A percentile compares a stretch with the other conserved stretches of the same genome.
Evolutionary conservation across 495 filamentous ascomycete genomes (phyloP).

Genomic region (Astrothelium macrocarpum): DNA sequence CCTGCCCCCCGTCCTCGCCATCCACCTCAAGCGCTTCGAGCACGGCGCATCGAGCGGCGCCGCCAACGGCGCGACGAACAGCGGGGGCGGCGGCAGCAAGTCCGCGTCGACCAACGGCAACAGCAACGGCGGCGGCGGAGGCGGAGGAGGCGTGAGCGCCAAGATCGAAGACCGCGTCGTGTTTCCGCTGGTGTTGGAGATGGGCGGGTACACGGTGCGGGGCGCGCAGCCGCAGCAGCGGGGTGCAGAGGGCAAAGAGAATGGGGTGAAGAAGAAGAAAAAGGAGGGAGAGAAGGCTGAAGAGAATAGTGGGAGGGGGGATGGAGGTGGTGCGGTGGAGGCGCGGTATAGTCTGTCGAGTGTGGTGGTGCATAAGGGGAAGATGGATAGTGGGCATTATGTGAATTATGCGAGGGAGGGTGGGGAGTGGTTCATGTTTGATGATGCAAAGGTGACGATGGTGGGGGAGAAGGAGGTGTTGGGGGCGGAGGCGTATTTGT

Average conservation of each 20-base stretch:
- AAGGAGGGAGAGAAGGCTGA: neutral
- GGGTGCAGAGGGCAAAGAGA: slow-evolving; percentile 4
- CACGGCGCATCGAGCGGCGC: neutral
- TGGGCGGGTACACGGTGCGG: slow-evolving; percentile 74
- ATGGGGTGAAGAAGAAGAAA: neutral
- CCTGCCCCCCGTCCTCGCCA: slow-evolving; percentile 76
- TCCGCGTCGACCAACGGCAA: neutral
- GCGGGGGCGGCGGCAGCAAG: slow-evolving; percentile 1
- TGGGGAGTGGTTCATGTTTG: slow-evolving; percentile 84
- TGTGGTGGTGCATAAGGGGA: slow-evolving; percentile 78
- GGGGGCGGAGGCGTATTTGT: slow-evolving; percentile 68
- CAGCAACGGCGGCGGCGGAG: neutral
- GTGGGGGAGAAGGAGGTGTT: slow-evolving; percentile 72
- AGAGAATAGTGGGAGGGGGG: neutral
- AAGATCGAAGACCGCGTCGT: slow-evolving; percentile 75
- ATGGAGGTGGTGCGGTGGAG: slow-evolving; percentile 13
- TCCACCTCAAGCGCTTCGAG: slow-evolving; percentile 59
- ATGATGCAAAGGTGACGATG: slow-evolving; percentile 79
- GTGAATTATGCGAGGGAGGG: slow-evolving; percentile 73
- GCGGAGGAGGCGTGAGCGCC: slow-evolving; percentile 32
- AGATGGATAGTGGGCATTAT: slow-evolving; percentile 85
- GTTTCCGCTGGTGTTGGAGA: slow-evolving; percentile 78
- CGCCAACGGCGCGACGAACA: neutral
- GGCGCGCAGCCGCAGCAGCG: slow-evolving; percentile 27
- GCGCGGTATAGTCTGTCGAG: slow-evolving; percentile 68